These are phyloP conservation scores for Whalleya microplaca DNA, from an alignment of 2,329 filamentous ascomycete species.

Conservation along the genomic window DNA sequence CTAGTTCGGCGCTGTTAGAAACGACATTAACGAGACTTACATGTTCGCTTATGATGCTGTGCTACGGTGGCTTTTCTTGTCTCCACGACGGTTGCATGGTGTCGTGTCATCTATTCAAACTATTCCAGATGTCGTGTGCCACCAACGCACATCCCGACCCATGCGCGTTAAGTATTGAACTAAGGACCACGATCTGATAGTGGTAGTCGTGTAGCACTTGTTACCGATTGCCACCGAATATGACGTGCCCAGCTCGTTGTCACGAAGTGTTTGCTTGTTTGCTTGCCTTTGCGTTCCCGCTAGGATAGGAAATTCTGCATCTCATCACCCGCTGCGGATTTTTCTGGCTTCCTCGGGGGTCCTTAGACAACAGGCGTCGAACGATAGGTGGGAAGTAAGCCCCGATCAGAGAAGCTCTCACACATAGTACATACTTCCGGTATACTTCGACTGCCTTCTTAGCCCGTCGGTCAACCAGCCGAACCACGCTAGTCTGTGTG, in stretches of 20 bases:
- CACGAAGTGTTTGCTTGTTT: slow-evolving; percentile 1
- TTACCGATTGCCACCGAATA: slow-evolving; percentile 16
- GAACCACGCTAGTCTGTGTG: slow-evolving; percentile 7
- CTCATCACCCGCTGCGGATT: slow-evolving; percentile 20
- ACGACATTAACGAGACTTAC: slow-evolving; percentile 11
- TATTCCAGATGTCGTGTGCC: slow-evolving; percentile 10
- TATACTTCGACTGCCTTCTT: not conserved
- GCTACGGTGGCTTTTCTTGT: slow-evolving; percentile 21
- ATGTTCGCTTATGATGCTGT: slow-evolving; percentile 26
- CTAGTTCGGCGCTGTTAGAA: slow-evolving; percentile 9
- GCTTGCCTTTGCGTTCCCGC: slow-evolving; percentile 8
- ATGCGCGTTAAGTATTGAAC: slow-evolving; percentile 17
- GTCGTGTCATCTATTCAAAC: slow-evolving; percentile 3
- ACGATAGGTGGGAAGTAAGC: not conserved
- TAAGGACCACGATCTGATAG: slow-evolving; percentile 17
- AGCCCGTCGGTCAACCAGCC: not conserved
- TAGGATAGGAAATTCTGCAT: slow-evolving; percentile 18
- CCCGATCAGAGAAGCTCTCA: not conserved
- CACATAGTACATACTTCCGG: not conserved
- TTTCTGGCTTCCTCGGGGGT: slow-evolving; percentile 7
- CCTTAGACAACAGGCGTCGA: not conserved
- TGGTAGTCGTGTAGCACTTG: not conserved
- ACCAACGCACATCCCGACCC: slow-evolving; percentile 23
- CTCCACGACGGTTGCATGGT: slow-evolving; percentile 7
- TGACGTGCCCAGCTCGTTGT: slow-evolving; percentile 18